Base-by-base conservation (phyloP, 345 rosid genomes). In the Citrus cavaleriei region DNA sequence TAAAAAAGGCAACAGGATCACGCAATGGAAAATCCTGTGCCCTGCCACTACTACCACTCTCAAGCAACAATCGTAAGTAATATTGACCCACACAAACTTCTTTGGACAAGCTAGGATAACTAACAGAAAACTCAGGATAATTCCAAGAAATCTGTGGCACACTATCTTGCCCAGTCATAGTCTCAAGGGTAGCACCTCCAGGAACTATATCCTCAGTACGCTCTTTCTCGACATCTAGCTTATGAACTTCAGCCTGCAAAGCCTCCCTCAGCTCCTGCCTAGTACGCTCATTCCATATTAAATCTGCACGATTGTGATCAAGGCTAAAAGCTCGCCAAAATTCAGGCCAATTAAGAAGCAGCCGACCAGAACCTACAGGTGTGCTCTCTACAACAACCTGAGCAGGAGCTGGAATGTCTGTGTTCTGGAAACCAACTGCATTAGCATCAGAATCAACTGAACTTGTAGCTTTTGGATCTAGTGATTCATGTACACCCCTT, bases 71-170 rank as follows among this genome's bases (percentile, higher is more conserved):
- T 24, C 99, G 94, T 75, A 96, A 84, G 87, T 96, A 96, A 88
- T 96, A 96, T 80, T 96, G 99, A 61, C 99, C 99, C 28, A 96
- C 99, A 82, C 99, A 96, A 64, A 96, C 98, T 90, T 96, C 99
- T 88, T 96, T 96, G 51, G 99, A 91, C 80, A 96, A 89, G 85
- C 99, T 96, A 81, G 90, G 88, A 86, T 96, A 96, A 83, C 93
- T 74, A 72, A 96, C 98, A 76, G 84, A 88, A 83, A 94, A 96
- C 87, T 96, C 99, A 72, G 98, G 87, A 86, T 94, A 96, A 84
- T 96, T 96, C 99, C 99, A 96, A 42, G 99, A 96, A 83, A 96
- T 91, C 83, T 88, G 93, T 40, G 95, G 93, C 78, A 88, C 86
- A 85, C 85, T 89, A 81, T 93, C 97, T 76, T 91, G 94, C 80